These are phyloP conservation scores for Allium sativum DNA, from an alignment of 106 monocot genomes.

Conservation along the genomic window DNA sequence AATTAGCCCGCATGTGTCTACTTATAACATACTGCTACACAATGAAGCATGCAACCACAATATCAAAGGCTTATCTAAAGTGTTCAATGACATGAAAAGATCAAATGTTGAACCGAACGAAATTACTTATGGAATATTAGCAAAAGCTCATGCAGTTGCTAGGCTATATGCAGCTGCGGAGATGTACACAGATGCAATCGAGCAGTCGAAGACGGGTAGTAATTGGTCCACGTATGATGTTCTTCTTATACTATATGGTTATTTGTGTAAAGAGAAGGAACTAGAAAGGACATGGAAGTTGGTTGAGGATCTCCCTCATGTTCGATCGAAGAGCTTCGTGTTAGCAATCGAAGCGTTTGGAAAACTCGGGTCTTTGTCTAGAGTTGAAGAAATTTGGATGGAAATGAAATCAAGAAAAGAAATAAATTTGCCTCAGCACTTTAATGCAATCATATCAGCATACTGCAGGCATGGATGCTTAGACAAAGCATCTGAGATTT, in stretches of 20 bases:
- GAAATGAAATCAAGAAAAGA: conserved; percentile 37
- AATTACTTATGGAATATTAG: conserved; percentile 79
- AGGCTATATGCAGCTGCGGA: conserved; percentile 59
- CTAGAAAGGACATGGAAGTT: conserved; percentile 66
- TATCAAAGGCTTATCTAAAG: conserved; percentile 60
- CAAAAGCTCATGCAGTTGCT: conserved; percentile 78
- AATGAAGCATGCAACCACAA: conserved; percentile 72
- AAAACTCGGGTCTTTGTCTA: conserved; percentile 23
- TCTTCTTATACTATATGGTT: conserved; percentile 84
- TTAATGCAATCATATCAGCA: conserved; percentile 76
- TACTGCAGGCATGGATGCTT: conserved; percentile 65
- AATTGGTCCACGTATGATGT: conserved; percentile 94
- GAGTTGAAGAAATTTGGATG: conserved; percentile 74
- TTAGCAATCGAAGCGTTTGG: conserved; percentile 85
- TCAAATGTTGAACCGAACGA: conserved; percentile 71
- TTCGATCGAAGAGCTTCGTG: conserved; percentile 56
- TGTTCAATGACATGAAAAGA: conserved; percentile 68
- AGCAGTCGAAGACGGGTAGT: conserved; percentile 47
- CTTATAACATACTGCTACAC: conserved; percentile 91
- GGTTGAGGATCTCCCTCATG: conserved; percentile 59
- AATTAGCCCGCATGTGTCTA: conserved; percentile 62
- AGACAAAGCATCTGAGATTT: conserved; percentile 53
- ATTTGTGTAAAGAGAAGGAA: conserved; percentile 51
- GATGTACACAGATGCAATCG: conserved; percentile 63
- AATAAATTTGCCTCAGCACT: conserved; percentile 39